phyloP scores from a whole-genome alignment of 2,329 filamentous ascomycete genomes.

The Knoxdaviesia capensis region DNA sequence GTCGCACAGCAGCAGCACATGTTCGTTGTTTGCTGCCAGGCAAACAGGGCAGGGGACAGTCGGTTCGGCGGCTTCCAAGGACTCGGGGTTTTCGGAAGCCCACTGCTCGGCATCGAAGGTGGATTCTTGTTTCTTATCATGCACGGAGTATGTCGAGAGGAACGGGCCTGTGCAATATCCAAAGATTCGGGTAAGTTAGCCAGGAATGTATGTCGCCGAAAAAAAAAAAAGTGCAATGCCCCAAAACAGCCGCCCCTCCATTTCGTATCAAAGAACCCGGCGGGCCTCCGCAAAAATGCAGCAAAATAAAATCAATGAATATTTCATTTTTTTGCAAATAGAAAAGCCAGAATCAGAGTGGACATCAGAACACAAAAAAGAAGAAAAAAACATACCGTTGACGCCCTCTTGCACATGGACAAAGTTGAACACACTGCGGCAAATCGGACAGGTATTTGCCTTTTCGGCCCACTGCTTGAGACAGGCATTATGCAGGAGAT shows the following conservation, averaged over 20 bases:
- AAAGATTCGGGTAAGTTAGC: not conserved
- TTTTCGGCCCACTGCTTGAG: conserved; percentile 88
- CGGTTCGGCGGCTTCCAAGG: conserved; percentile 41
- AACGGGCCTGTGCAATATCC: conserved; percentile 23
- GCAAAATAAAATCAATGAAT: no score
- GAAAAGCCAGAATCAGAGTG: no score
- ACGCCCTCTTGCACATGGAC: conserved; percentile 58
- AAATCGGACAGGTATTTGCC: conserved; percentile 96
- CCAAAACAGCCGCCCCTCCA: no score
- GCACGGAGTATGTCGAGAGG: conserved; percentile 41
- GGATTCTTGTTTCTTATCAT: conserved; percentile 74
- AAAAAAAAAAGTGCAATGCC: no score
- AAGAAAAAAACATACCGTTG: conserved; percentile 4
- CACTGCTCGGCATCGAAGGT: conserved; percentile 66
- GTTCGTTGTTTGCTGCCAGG: conserved; percentile 59
- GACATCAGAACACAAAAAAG: not conserved
- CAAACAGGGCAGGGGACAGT: conserved; percentile 68
- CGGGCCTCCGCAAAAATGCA: no score
- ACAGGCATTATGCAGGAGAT: conserved; percentile 83
- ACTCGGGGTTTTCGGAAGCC: conserved; percentile 52
- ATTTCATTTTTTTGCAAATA: no score
- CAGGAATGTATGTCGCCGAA: not conserved
- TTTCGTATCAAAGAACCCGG: no score
- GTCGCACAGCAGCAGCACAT: conserved; percentile 76
- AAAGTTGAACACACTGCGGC: conserved; percentile 74